Base-by-base conservation (phyloP, 2,329 filamentous ascomycete genomes). In the Dryadomyces quercus-mongolicae region DNA sequence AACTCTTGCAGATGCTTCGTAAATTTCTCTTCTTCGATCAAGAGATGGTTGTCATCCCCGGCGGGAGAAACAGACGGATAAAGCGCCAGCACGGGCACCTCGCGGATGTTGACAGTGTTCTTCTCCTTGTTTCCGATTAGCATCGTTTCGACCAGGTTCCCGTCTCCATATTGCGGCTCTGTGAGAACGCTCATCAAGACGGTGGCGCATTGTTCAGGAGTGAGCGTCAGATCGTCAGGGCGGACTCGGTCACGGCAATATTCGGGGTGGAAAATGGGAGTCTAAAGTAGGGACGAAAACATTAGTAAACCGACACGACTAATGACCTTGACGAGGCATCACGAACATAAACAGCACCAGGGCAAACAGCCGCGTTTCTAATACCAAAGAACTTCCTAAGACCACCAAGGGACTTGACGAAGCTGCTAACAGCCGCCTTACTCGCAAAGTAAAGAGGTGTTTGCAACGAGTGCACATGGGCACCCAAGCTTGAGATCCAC, bases 361-460 rank as follows among this genome's bases (percentile, higher is more conserved):
- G 51, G 45, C 51, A 53, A 6, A 53, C 9, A 7, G 51, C 51
- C 5, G 31, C 18, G 13, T 53, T 53, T 13, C 71, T 62, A 18
- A 76, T 66, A 0, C 66, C 64, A 2, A 62, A 54, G 1, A 58
- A 50, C 1, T 57, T 53, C 20, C 73, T 67, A 3, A 76, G 59
- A 0, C 54, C 54, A 0, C 64, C 67, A 0, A 76, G 59, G 15
- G 67, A 69, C 2, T 72, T 63, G 1, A 73, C 68, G 22, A 74
- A 71, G 0, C 69, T 70, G 0, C 62, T 62, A 9, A 74, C 62
- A 20, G 63, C 71, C 34, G 63, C 65, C 52, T 74, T 74, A 56
- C 67, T 64, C 0, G 70, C 70, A 2, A 61, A 63, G 53, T 74
- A 74, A 5, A 74, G 58, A 0, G 71, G 71, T 0, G 64, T 60